A percentile compares a stretch with the other conserved stretches of the same genome.
Conservation (phyloP, 139 green algal species). For the Chlamydomonas sp. region DNA sequence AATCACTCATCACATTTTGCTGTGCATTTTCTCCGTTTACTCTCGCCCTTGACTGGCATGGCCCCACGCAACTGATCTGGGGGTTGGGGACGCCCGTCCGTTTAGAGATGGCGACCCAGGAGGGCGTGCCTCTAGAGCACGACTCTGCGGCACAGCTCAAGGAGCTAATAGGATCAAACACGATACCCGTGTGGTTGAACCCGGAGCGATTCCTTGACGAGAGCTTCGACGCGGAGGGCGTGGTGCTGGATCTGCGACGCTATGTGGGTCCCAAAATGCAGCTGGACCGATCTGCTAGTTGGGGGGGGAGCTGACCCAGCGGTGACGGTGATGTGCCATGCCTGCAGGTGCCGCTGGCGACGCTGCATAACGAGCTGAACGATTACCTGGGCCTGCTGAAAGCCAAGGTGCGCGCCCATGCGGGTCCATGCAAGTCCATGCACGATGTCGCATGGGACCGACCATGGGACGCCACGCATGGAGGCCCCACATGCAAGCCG, state of each 20-base stretch:
- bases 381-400: conserved; percentile 65
- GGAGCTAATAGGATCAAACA: too few species aligned
- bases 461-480: not conserved
- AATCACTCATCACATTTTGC: too few species aligned
- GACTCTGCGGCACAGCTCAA: too few species aligned
- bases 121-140: too few species aligned
- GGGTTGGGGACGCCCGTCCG: too few species aligned
- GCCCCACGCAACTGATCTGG: too few species aligned
- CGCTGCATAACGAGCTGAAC: conserved; percentile 67
- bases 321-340: not conserved
- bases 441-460: conserved; percentile 1
- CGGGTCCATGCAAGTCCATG: not conserved
- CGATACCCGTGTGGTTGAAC: conserved; percentile 70
- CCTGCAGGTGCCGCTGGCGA: conserved; percentile 77
- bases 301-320: not conserved
- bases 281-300: not conserved
- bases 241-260: conserved; percentile 68
- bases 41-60: too few species aligned
- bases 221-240: conserved; percentile 63
- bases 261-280: conserved; percentile 49
- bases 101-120: too few species aligned
- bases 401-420: conserved; percentile 43
- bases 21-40: too few species aligned
- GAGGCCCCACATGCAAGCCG: not conserved
- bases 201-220: conserved; percentile 58